Base-by-base conservation (phyloP, 1,139 yeast species). In the Scheffersomyces cryptocercus region DNA sequence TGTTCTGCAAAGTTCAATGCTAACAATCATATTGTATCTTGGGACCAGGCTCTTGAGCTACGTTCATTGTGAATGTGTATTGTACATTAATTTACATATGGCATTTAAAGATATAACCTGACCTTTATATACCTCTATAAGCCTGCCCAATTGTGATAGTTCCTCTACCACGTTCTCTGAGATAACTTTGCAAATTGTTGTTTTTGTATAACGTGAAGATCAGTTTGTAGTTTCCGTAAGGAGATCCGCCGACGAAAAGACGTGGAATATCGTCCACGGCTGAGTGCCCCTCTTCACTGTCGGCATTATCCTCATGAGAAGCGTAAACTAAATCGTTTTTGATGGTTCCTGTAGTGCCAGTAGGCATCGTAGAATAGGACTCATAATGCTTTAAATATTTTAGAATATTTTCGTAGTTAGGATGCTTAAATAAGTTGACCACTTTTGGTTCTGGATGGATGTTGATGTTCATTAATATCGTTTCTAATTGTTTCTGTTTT, bases 361-460 rank as follows among this genome's bases (percentile, higher is more conserved):
- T 16, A 15, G 40, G 10, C 1, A 36, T 28, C 2, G 36, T 31
- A 31, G 35, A 31, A 28, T 49, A 49, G 3, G 38, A 40, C 30
- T 50, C 49, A 40, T 54, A 62, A 12, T 53, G 61, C 42, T 57
- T 54, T 40, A 68, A 56, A 46, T 67, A 67, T 3, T 49, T 48
- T 36, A 61, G 46, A 24, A 68, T 60, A 20, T 55, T 53, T 3
- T 50, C 38, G 43, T 58, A 58, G 43, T 65, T 61, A 13, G 73
- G 73, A 46, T 68, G 73, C 43, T 61, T 66, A 13, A 52, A 54
- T 40, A 68, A 55, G 41, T 65, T 56, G 4, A 67, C 64, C 3
- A 58, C 49, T 41, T 60, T 59, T 13, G 71, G 65, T 45, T 67
- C 70, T 0, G 73, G 73, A n/a, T 55, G 59, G 28, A 68, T 63